Percentiles rank a stretch among this genome's conserved stretches.
Conservation (phyloP, 2,329 filamentous ascomycete species). For the Lomentospora prolificans region DNA sequence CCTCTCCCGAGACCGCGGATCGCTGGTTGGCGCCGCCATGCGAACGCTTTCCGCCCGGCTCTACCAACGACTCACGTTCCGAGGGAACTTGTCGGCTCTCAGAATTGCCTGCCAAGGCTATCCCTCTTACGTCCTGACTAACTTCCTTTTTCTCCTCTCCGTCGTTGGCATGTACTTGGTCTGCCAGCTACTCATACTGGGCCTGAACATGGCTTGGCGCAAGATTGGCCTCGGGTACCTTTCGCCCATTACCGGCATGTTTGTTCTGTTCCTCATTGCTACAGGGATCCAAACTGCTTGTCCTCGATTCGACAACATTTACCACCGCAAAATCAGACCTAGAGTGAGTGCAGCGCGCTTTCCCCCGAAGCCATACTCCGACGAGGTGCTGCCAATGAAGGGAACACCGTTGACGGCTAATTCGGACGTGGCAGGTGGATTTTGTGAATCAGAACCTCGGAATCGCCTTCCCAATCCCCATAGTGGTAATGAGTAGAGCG, state of each 20-base stretch:
- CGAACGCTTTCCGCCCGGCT: not conserved
- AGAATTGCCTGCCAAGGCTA: not conserved
- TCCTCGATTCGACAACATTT: slow-evolving; percentile 17
- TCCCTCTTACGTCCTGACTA: not conserved
- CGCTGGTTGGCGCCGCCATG: not conserved
- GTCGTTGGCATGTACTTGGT: slow-evolving; percentile 27
- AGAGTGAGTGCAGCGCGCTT: slow-evolving; percentile 19
- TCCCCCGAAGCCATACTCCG: not conserved
- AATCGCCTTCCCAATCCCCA: slow-evolving; percentile 38
- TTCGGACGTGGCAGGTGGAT: slow-evolving; percentile 27
- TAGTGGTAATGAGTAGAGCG: slow-evolving; percentile 33
- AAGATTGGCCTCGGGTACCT: slow-evolving; percentile 30
- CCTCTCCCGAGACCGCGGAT: not conserved
- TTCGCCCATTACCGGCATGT: slow-evolving; percentile 38
- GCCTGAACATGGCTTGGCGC: slow-evolving; percentile 26
- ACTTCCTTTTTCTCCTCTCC: slow-evolving; percentile 17
- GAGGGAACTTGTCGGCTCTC: too few relatives aligned
- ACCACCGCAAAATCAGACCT: slow-evolving; percentile 21
- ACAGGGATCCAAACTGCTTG: slow-evolving; percentile 15
- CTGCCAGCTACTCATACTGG: slow-evolving; percentile 37
- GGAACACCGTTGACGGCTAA: not conserved
- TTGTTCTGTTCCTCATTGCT: slow-evolving; percentile 27
- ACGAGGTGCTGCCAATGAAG: not conserved
- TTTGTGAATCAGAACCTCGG: slow-evolving; percentile 42
- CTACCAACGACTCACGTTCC: not conserved